Evolutionary conservation across 495 filamentous ascomycete species (phyloP).

Genomic region (Hypoxylon crocopeplum): DNA sequence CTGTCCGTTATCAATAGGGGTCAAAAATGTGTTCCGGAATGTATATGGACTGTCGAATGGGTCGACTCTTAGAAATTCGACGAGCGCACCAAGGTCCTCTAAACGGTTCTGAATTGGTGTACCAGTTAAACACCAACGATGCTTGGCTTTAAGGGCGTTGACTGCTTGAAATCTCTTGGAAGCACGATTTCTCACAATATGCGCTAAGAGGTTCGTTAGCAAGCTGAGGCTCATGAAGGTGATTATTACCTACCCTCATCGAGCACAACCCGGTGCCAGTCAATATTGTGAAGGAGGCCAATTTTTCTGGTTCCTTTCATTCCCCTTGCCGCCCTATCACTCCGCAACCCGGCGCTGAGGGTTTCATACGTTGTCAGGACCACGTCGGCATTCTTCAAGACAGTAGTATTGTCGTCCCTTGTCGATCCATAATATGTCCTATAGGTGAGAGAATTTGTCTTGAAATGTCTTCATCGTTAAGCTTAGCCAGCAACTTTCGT

Average conservation of each 20-base stretch:
- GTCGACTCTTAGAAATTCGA: conserved; percentile 52
- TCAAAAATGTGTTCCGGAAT: conserved; percentile 31
- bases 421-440: conserved; percentile 47
- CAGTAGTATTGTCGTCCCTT: conserved; percentile 15
- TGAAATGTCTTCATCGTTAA: conserved; percentile 33
- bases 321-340: no score
- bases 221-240: neutral
- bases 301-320: neutral
- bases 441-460: conserved; percentile 30
- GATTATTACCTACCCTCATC: conserved; percentile 50
- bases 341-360: conserved; percentile 42
- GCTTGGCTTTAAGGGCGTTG: conserved; percentile 39
- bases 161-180: conserved; percentile 42
- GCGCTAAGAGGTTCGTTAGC: conserved; percentile 28
- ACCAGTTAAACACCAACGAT: conserved; percentile 57
- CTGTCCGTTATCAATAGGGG: neutral
- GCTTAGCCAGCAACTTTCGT: neutral
- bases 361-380: conserved; percentile 54
- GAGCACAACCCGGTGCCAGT: conserved; percentile 52
- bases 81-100: conserved; percentile 56
- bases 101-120: conserved; percentile 60
- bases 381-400: conserved; percentile 41
- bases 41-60: conserved; percentile 41
- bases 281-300: conserved; percentile 35
- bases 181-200: conserved; percentile 42